These are phyloP conservation scores for Ustilago nuda DNA, from an alignment of 1,284 basidiomycete species.

Conservation along the genomic window DNA sequence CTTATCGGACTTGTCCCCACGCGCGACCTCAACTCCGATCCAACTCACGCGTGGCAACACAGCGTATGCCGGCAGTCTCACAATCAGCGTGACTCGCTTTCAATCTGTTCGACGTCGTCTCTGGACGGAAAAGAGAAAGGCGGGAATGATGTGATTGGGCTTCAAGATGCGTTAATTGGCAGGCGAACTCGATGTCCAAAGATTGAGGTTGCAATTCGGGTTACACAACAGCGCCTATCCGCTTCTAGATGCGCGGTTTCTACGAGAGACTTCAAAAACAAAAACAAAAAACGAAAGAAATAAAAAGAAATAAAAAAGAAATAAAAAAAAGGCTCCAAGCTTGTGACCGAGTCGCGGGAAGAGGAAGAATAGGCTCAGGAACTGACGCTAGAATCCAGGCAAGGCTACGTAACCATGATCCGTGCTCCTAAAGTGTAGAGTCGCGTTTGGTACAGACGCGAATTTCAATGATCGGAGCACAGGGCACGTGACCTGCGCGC, in stretches of 20 bases:
- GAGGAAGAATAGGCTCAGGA: neutral
- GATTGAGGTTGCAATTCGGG: neutral
- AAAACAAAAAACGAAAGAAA: no score
- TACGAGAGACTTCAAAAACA: neutral
- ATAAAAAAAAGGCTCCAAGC: neutral
- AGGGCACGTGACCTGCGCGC: no score
- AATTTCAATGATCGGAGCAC: no score
- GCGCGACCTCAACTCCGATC: neutral
- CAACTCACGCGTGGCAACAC: neutral
- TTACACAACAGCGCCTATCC: neutral
- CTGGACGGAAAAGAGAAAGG: neutral
- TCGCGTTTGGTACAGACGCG: no score
- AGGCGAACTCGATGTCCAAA: neutral
- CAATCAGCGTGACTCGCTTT: neutral
- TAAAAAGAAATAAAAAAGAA: rapidly evolving
- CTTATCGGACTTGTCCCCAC: neutral
- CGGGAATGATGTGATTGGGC: neutral
- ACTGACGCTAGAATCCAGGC: neutral
- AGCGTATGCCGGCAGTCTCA: neutral
- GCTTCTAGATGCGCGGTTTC: constrained; percentile 3
- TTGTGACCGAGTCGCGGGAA: neutral
- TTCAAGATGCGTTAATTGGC: neutral
- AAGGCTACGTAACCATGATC: neutral
- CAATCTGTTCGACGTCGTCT: neutral
- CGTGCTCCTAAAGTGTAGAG: neutral